These are phyloP conservation scores for Trichoderma afroharzianum DNA, from an alignment of 2,329 filamentous ascomycete genomes.

Conservation along the genomic window DNA sequence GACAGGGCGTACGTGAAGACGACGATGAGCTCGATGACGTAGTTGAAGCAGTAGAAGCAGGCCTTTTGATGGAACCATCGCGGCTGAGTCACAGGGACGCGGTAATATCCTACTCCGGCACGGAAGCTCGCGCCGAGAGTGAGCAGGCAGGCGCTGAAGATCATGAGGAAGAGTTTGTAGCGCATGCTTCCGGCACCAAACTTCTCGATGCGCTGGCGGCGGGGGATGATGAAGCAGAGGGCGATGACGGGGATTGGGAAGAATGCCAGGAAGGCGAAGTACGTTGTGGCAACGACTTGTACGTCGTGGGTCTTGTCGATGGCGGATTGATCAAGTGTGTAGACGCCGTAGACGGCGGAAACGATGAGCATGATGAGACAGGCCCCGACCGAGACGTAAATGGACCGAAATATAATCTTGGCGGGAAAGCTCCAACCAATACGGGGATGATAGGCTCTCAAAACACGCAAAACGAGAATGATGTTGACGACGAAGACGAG, in stretches of 20 bases:
- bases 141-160: slow-evolving; percentile 57
- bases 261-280: slow-evolving; percentile 55
- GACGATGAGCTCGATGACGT: slow-evolving; percentile 67
- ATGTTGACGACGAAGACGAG: slow-evolving; percentile 76
- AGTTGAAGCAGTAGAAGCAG: slow-evolving; percentile 79
- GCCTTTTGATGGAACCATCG: slow-evolving; percentile 69
- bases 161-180: slow-evolving; percentile 63
- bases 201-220: slow-evolving; percentile 44
- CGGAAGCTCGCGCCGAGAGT: slow-evolving; percentile 68
- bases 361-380: slow-evolving; percentile 65
- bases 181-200: slow-evolving; percentile 62
- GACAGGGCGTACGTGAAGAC: slow-evolving; percentile 62
- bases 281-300: slow-evolving; percentile 63
- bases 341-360: slow-evolving; percentile 61
- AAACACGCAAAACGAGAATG: slow-evolving; percentile 69
- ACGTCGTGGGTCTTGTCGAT: slow-evolving; percentile 56
- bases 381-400: slow-evolving; percentile 56
- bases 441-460: slow-evolving; percentile 67
- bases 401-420: slow-evolving; percentile 49
- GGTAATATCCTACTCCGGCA: slow-evolving; percentile 53
- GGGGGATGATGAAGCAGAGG: slow-evolving; percentile 49
- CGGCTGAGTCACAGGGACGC: slow-evolving; percentile 48
- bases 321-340: slow-evolving; percentile 54
- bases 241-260: slow-evolving; percentile 55
- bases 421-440: slow-evolving; percentile 64